Conservation (phyloP, 805 yeast species). For the Candida cerambycidarum region DNA sequence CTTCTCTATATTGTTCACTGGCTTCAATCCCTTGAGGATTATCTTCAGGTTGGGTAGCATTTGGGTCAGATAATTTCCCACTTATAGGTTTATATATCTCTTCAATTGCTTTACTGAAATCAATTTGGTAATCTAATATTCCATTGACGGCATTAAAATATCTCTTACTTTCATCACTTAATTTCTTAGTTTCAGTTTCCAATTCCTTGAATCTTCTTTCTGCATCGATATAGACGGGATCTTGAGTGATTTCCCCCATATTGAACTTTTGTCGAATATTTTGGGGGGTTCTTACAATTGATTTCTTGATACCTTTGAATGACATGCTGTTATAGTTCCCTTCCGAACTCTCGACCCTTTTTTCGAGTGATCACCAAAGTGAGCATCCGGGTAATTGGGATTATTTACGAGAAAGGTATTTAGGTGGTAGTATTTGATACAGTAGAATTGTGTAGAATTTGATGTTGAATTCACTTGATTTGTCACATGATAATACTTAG, state of each 20-base stretch:
- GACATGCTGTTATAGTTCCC: constrained; percentile 52
- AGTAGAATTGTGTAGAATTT: too few relatives aligned
- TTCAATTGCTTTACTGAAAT: constrained; percentile 92
- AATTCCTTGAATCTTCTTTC: constrained; percentile 94
- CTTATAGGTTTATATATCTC: constrained; percentile 95
- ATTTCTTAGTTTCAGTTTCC: constrained; percentile 83
- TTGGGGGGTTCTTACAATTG: constrained; percentile 88
- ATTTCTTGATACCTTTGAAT: constrained; percentile 82
- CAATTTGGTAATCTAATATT: constrained; percentile 90
- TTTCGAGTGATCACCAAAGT: constrained; percentile 3
- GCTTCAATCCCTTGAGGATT: constrained; percentile 97
- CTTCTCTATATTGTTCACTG: constrained; percentile 84
- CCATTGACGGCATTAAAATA: constrained; percentile 91
- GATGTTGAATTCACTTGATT: too few relatives aligned
- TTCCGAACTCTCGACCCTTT: constrained; percentile 5
- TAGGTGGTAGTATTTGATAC: too few relatives aligned
- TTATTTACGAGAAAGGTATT: not conserved
- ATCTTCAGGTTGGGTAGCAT: constrained; percentile 82
- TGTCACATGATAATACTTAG: too few relatives aligned
- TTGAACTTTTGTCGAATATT: constrained; percentile 84
- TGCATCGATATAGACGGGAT: constrained; percentile 91
- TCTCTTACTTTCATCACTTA: constrained; percentile 86
- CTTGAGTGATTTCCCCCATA: constrained; percentile 65
- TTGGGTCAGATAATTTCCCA: constrained; percentile 89
- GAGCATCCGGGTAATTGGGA: constrained; percentile 5